These are phyloP conservation scores for Decorospora gaudefroyi DNA, from an alignment of 2,329 filamentous ascomycete species.

Conservation along the genomic window DNA sequence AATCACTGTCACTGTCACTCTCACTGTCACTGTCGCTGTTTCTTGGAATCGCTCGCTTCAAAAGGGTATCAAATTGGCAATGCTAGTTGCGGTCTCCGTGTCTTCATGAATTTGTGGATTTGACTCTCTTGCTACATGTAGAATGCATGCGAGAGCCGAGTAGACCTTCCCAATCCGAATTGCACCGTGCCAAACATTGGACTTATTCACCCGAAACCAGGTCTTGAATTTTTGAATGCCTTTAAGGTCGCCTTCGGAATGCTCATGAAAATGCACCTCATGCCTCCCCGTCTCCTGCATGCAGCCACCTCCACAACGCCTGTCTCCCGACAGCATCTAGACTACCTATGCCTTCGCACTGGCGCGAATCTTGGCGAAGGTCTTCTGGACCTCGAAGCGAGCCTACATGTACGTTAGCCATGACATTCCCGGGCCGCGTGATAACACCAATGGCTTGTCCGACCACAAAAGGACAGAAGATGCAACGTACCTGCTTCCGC, in stretches of 20 bases:
- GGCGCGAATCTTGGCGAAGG: slow-evolving; percentile 77
- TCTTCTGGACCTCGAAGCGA: slow-evolving; percentile 97
- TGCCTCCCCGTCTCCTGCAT: slow-evolving; percentile 43
- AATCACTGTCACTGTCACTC: slow-evolving; percentile 3
- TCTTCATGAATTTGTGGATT: slow-evolving; percentile 49
- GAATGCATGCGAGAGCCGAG: slow-evolving; percentile 47
- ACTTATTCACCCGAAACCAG: slow-evolving; percentile 45
- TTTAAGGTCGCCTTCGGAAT: slow-evolving; percentile 44
- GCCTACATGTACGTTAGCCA: slow-evolving; percentile 54
- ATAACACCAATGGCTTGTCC: background rate
- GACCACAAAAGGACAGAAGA: background rate
- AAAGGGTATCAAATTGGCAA: slow-evolving; percentile 44
- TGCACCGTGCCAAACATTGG: slow-evolving; percentile 48
- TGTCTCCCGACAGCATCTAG: slow-evolving; percentile 37
- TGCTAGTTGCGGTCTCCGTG: slow-evolving; percentile 41
- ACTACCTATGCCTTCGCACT: slow-evolving; percentile 48
- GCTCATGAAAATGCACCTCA: slow-evolving; percentile 48
- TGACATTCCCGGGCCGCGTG: slow-evolving; percentile 7
- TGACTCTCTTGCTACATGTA: slow-evolving; percentile 48
- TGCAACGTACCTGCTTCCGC: slow-evolving; percentile 91
- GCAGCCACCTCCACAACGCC: slow-evolving; percentile 37
- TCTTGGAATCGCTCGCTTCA: slow-evolving; percentile 15
- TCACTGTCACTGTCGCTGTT: background rate
- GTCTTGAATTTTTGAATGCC: slow-evolving; percentile 49
- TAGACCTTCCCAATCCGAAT: slow-evolving; percentile 48